Percentiles rank a stretch among this genome's conserved stretches.
Conservation (phyloP, 2,329 filamentous ascomycete species). For the Knufia fluminis region DNA sequence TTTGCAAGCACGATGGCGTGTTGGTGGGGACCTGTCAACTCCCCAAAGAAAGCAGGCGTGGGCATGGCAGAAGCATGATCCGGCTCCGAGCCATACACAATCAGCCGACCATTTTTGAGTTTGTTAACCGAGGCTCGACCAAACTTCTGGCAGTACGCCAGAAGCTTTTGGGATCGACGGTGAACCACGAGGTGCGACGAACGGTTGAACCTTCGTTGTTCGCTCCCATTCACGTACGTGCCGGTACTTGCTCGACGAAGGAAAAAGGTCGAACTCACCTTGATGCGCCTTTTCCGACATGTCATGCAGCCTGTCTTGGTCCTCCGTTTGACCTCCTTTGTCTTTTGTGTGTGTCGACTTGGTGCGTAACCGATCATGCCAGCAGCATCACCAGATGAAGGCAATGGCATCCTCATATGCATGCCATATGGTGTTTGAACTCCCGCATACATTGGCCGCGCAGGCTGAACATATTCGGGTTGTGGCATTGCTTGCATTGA, state of each 20-base stretch:
- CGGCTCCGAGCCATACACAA: neutral
- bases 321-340: constrained; percentile 63
- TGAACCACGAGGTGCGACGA: neutral
- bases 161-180: constrained; percentile 1
- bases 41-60: neutral
- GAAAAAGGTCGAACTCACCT: constrained; percentile 45
- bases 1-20: constrained; percentile 6
- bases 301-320: constrained; percentile 65
- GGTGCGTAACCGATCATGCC: constrained; percentile 19
- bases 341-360: constrained; percentile 40
- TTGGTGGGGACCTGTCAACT: neutral
- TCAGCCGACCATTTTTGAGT: constrained; percentile 1
- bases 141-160: constrained; percentile 4
- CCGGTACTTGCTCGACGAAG: neutral
- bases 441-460: constrained; percentile 19
- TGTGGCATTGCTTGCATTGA: constrained; percentile 18
- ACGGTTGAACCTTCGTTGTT: neutral
- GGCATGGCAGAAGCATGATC: neutral
- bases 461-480: constrained; percentile 18
- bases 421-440: constrained; percentile 17
- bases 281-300: constrained; percentile 59
- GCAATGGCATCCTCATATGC: constrained; percentile 19
- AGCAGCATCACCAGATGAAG: constrained; percentile 16
- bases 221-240: neutral
- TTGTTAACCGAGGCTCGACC: constrained; percentile 7